Evolutionary conservation across 768 basidiomycete genomes (phyloP).

Genomic region (Termitomyces sp.): DNA sequence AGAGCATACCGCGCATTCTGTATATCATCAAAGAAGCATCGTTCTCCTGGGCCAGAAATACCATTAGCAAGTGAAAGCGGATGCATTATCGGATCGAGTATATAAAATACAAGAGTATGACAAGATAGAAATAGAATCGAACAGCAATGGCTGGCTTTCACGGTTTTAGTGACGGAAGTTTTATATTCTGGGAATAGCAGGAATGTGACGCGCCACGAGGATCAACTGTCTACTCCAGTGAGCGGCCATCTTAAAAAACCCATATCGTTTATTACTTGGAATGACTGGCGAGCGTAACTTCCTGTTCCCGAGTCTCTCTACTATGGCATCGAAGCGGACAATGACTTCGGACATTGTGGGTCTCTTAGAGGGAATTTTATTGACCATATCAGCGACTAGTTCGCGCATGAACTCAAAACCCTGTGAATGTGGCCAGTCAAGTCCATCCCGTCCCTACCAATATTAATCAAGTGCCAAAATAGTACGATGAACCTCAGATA

Average conservation of each 20-base stretch:
- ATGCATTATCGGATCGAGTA: too few relatives aligned
- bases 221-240: not conserved
- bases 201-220: not conserved
- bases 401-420: conserved; percentile 17
- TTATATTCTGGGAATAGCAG: not conserved
- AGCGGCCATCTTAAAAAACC: not conserved
- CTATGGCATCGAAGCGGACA: conserved; percentile 16
- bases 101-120: too few relatives aligned
- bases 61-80: too few relatives aligned
- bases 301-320: conserved; percentile 12
- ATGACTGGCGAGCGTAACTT: conserved; percentile 24
- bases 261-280: not conserved
- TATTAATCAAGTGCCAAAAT: not conserved
- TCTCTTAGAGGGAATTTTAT: conserved; percentile 22
- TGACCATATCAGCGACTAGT: conserved; percentile 13
- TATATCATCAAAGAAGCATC: too few relatives aligned
- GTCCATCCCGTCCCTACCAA: conserved; percentile 3
- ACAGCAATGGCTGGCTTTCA: too few relatives aligned
- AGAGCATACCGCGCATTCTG: too few relatives aligned
- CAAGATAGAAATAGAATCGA: too few relatives aligned
- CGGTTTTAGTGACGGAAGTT: too few relatives aligned
- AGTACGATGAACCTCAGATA: not conserved
- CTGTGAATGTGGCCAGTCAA: not conserved
- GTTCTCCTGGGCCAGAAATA: too few relatives aligned
- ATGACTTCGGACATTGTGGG: conserved; percentile 27